Base-by-base conservation (phyloP, 1,284 basidiomycete genomes). In the Boletellus deceptivus region DNA sequence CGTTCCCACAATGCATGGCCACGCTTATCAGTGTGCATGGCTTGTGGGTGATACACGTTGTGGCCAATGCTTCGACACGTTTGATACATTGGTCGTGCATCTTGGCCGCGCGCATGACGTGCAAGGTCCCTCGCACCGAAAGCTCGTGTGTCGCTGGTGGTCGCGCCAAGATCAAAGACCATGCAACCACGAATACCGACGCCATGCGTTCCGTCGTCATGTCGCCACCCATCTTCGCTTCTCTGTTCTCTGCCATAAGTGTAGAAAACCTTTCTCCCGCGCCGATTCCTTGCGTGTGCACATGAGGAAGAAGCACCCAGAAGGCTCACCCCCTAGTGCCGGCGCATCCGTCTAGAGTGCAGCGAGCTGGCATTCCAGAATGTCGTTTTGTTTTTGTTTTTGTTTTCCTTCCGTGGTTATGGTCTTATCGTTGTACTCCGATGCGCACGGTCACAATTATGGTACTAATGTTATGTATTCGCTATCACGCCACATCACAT, bases 21-120 rank as follows among this genome's bases (percentile, higher is more conserved):
- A 16, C 7, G 0, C n/a, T 9, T 13, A 37, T n/a, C 42, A 52
- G 46, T 61, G 59, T 17, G 52, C 40, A 3, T 57, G 53, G 37
- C 27, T 38, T 10, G 22, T 43, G 9, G 47, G 59, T 8, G 25
- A n/a, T 0, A 8, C 25, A 18, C 34, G 7, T 4, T 55, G 55
- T 22, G 33, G 29, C 16, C 17, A 33, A 6, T 4, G 2, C 10
- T 57, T 54, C 27, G 1, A 1, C 29, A 40, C 31, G 1, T 49
- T 57, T 6, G 18, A 46, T 14, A 43, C 24, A 9, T 33, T 56
- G 25, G 5, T 57, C 22, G 6, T n/a, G 2, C 55, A 56, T 39
- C 27, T 46, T 0, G 29, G 39, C 0, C 16, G 7, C 3, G 9
- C 22, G 18, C 55, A 56, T 9, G 46, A 17, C 17, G 18, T 57